Evolutionary conservation across 2,329 filamentous ascomycete genomes (phyloP), one percentile per base, ranked within the genome.

Genomic region (Hysterium pulicare): DNA sequence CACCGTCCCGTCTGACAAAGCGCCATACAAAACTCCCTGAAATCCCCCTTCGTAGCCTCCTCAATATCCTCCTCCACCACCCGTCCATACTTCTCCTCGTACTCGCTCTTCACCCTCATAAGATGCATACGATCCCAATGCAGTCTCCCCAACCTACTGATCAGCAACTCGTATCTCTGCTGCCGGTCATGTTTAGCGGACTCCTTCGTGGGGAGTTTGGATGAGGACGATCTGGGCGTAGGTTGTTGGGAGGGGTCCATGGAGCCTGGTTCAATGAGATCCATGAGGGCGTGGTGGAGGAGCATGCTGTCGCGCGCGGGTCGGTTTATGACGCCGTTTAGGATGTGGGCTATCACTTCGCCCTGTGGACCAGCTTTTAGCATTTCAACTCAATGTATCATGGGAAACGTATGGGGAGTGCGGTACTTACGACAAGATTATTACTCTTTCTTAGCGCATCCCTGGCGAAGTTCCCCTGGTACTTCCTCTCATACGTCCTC

Each of bases 261-360:
- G 24, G 50, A 49, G 3, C 61, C 45, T 2, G 62, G 55, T 13
- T 68, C 65, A 41, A 68, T 67, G 22, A 75, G 69, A 16, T 83
- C 85, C 41, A 63, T 60, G 51, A 97, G 82, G 2, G 93, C 91
- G 71, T 97, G 93, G 67, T 95, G 84, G 2, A 98, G 75, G 2
- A 97, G 82, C 28, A 96, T 78, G 3, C 91, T 89, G 66, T 97
- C 93, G 42, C 93, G 87, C 49, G 95, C 89, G 5, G 93, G 90
- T 45, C 87, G 87, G 71, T 97, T 97, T 72, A 97, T 95, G 44
- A 95, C 83, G 58, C 93, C 93, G 70, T 97, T 96, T 59, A 98
- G 84, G 55, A 97, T 88, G 68, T 97, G 93, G 0, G 90, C 88
- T 28, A 97, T 82, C 16, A 95, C 83, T 71, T 98, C 93, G 50